Conservation (phyloP, 441 rosid genomes). For the Gossypium schwendimanii region DNA sequence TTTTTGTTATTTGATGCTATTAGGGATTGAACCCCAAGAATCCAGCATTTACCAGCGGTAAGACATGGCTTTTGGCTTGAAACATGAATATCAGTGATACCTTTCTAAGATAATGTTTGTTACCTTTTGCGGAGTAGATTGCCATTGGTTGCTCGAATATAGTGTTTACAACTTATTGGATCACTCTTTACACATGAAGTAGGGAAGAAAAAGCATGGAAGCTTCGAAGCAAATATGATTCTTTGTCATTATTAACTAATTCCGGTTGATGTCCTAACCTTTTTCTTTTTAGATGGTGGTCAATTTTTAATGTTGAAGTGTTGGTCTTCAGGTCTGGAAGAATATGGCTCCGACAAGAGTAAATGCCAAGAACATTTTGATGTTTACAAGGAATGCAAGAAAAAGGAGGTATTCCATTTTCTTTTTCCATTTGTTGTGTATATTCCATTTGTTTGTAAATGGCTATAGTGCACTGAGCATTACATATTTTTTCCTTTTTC, state of each 20-base stretch:
- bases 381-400: conserved; percentile 93
- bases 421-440: background rate
- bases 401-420: conserved; percentile 61
- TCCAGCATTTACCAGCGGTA: background rate
- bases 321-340: conserved; percentile 62
- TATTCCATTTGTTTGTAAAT: background rate
- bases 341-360: conserved; percentile 77
- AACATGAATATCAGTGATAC: background rate
- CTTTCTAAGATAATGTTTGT: background rate
- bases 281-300: background rate
- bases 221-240: background rate
- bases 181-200: background rate
- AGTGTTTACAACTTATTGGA: background rate
- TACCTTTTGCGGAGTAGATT: background rate
- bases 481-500: background rate
- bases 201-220: background rate
- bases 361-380: conserved; percentile 91
- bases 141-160: background rate
- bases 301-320: conserved; percentile 8
- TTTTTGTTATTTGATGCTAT: background rate
- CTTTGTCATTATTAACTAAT: background rate
- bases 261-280: background rate
- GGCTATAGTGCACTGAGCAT: conserved; percentile 14
- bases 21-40: background rate
- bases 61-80: background rate